Evolutionary conservation across 2,329 filamentous ascomycete species (phyloP), one percentile per base, ranked within the genome.

Genomic region (Seiridium cupressi): DNA sequence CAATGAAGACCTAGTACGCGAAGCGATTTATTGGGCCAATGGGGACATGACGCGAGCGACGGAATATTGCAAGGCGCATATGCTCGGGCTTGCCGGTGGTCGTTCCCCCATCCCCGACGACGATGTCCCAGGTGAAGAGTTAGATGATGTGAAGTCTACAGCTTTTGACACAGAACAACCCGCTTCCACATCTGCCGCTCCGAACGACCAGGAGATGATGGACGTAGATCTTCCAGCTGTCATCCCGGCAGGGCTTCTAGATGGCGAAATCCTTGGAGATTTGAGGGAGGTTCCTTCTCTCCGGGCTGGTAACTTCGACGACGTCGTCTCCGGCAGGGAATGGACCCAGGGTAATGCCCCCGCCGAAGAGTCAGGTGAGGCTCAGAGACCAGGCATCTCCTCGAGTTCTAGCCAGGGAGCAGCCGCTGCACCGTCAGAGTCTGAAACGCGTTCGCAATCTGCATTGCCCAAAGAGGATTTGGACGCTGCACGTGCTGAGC

Each of bases 21-120:
- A 98, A 74, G 93, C 91, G 36, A 77, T 95, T 0, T 97, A 92
- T 72, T 87, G 94, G 58, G 91, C 91, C 68, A 90, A 92, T 68
- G 91, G 92, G 59, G 83, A 84, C 57, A 68, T 75, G 4, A 72
- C 77, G 2, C 76, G 80, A 34, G 87, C 92, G 5, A 79, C 81
- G 40, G 90, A 95, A 59, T 98, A 98, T 72, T 95, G 91, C 70
- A 80, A 79, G 59, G 85, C 87, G 11, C 85, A 90, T 61, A 77
- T 74, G 51, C 79, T 81, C 59, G 81, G 86, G 48, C 73, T 84
- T 57, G 81, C 84, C 57, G 85, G 88, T 32, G 76, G 81, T 5
- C 83, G 89, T 46, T 86, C 91, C 63, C 88, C 89, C 3, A 85
- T 94, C 10, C 89, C 89, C 0, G 70, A 80, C 1, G 79, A 80